These are phyloP conservation scores for Eutrema heterophyllum DNA, from an alignment of 345 rosid species.

Conservation along the genomic window DNA sequence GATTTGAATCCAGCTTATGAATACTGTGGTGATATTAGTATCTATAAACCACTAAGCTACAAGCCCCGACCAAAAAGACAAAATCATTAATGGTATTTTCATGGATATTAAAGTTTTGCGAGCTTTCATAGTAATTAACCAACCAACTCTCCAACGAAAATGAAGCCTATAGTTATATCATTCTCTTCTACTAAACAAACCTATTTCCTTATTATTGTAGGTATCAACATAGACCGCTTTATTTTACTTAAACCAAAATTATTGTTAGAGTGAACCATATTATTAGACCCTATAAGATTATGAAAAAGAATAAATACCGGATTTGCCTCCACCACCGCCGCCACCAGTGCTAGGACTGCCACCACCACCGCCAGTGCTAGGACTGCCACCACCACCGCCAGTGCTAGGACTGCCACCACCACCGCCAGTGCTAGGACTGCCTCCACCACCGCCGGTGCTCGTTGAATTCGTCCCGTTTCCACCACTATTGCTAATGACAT, in stretches of 20 bases:
- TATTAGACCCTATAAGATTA: neutral
- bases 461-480: neutral
- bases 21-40: no score
- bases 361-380: neutral
- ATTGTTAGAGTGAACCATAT: neutral
- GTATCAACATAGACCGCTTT: no score
- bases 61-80: no score
- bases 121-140: no score
- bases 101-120: no score
- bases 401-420: neutral
- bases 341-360: neutral
- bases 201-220: no score
- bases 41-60: no score
- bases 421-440: conserved; percentile 1
- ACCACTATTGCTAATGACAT: conserved; percentile 13
- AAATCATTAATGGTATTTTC: no score
- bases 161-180: no score
- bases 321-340: conserved; percentile 6
- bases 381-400: neutral
- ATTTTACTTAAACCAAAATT: neutral
- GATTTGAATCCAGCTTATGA: no score
- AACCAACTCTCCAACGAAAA: no score
- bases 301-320: neutral
- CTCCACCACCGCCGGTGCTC: neutral
- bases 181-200: no score